Conservation (phyloP, 495 filamentous ascomycete genomes). For the Rostrohypoxylon terebratum region DNA sequence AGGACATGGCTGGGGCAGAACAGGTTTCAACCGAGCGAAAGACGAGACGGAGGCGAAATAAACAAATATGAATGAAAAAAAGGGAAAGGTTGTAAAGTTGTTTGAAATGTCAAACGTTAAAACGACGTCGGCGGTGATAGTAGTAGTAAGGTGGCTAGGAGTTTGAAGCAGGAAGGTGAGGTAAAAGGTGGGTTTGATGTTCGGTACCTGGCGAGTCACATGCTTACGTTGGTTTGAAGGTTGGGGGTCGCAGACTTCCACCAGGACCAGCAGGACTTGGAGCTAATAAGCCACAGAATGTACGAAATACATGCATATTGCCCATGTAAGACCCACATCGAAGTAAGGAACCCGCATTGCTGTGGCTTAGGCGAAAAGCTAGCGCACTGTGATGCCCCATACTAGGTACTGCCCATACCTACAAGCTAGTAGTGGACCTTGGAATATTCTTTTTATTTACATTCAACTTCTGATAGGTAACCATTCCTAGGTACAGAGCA, state of each 20-base stretch:
- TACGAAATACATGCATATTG: slow-evolving; percentile 4
- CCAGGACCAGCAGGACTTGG: no score
- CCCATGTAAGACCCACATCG: background rate
- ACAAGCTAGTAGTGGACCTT: background rate
- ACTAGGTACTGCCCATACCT: no score
- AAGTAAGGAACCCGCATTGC: slow-evolving; percentile 6
- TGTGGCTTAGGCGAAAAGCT: slow-evolving; percentile 27
- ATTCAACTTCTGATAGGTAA: slow-evolving; percentile 28
- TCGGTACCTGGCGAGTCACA: slow-evolving; percentile 16
- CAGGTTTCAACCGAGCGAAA: slow-evolving; percentile 15
- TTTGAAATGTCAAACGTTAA: slow-evolving; percentile 10
- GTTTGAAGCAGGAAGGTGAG: background rate
- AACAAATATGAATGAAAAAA: slow-evolving; percentile 3
- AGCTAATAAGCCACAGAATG: slow-evolving; percentile 18
- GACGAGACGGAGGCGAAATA: slow-evolving; percentile 2
- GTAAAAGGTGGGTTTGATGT: slow-evolving; percentile 17
- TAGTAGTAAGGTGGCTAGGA: background rate
- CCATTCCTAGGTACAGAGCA: slow-evolving; percentile 34
- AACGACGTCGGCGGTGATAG: slow-evolving; percentile 3
- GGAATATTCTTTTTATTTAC: slow-evolving; percentile 42
- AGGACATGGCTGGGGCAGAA: slow-evolving; percentile 76
- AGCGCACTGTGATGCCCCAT: slow-evolving; percentile 7
- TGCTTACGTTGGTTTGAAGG: background rate
- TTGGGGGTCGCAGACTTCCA: background rate
- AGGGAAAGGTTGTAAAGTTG: slow-evolving; percentile 14